A percentile compares a stretch with the other conserved stretches of the same genome.
Evolutionary conservation across 2,329 filamentous ascomycete genomes (phyloP).

Genomic region (Cordyceps farinosa): DNA sequence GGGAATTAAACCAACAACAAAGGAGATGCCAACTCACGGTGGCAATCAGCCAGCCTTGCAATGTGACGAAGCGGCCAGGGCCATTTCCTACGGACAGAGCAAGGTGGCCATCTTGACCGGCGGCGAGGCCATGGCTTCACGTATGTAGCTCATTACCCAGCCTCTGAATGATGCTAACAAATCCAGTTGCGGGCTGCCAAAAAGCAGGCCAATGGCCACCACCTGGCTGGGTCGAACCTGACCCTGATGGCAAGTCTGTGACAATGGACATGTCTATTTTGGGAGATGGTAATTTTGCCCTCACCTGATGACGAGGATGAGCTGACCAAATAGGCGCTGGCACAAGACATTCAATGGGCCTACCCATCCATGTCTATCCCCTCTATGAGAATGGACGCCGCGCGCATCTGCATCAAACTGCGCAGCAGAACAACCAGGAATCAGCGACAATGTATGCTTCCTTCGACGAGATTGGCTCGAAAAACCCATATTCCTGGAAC

Average conservation of each 20-base stretch:
- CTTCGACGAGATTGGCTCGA: slow-evolving; percentile 55
- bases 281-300: slow-evolving; percentile 28
- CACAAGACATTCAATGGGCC: slow-evolving; percentile 54
- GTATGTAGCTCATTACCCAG: slow-evolving; percentile 29
- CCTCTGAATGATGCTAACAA: slow-evolving; percentile 17
- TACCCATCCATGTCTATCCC: slow-evolving; percentile 65
- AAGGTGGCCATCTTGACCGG: slow-evolving; percentile 59
- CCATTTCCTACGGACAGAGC: slow-evolving; percentile 50
- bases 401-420: slow-evolving; percentile 51
- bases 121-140: slow-evolving; percentile 60
- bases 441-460: slow-evolving; percentile 57
- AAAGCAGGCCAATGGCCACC: slow-evolving; percentile 41
- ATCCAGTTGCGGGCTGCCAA: slow-evolving; percentile 32
- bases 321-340: slow-evolving; percentile 45
- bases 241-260: slow-evolving; percentile 44
- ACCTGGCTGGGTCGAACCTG: slow-evolving; percentile 54
- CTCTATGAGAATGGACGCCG: slow-evolving; percentile 63
- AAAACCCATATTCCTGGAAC: slow-evolving; percentile 55
- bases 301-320: not conserved
- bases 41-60: slow-evolving; percentile 60
- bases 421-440: slow-evolving; percentile 54
- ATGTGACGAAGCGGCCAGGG: slow-evolving; percentile 60
- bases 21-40: slow-evolving; percentile 54
- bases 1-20: slow-evolving; percentile 44
- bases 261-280: slow-evolving; percentile 44